Evolutionary conservation across 371 early-diverging fungal species (phyloP), one percentile per base, ranked within the genome.

Genomic region (Chytridium lagenaria): DNA sequence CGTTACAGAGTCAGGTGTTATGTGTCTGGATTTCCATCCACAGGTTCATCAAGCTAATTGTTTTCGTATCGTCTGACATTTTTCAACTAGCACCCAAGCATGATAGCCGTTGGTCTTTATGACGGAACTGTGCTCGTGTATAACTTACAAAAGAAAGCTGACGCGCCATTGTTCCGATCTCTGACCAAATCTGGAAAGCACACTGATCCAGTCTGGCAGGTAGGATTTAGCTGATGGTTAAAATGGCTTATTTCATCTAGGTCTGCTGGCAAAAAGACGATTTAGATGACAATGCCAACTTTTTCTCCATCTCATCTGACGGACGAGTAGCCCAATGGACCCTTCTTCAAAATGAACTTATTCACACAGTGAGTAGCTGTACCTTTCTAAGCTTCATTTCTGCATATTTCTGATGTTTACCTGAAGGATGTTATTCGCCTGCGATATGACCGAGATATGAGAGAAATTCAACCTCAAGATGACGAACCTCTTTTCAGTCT

Each of bases 181-280:
- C 50, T 73, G 0, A 40, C 74, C 5, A 81, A 82, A 64, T 74
- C 67, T 28, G 81, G 83, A 19, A 81, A 82, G 55, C 83, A 84
- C 72, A 80, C 81, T 12, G 86, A 84, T 68, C 84, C 84, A 19
- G 84, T 83, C 34, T 82, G 83, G 84, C 84, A 83, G 78, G 84
- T 81, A 36, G 61, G 1, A 36, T 1, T 64, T 22, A n/a, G 5
- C 50, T 49, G n/a, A 40, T n/a, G 33, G 49, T 59, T 59, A 33
- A 44, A 66, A 10, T 44, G 23, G 34, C 26, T 30, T 67, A 36
- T 28, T 7, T 28, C 50, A 37, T 36, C 34, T n/a, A 83, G 82
- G 80, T 87, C 12, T 78, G 75, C 50, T 88, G 88, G 88, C 87
- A 87, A 83, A 83, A 83, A 51, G 88, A 88, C 51, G 88, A 88